Evolutionary conservation across 2,329 filamentous ascomycete species (phyloP), one percentile per base, ranked within the genome.

Genomic region (Cryphonectria japonica): DNA sequence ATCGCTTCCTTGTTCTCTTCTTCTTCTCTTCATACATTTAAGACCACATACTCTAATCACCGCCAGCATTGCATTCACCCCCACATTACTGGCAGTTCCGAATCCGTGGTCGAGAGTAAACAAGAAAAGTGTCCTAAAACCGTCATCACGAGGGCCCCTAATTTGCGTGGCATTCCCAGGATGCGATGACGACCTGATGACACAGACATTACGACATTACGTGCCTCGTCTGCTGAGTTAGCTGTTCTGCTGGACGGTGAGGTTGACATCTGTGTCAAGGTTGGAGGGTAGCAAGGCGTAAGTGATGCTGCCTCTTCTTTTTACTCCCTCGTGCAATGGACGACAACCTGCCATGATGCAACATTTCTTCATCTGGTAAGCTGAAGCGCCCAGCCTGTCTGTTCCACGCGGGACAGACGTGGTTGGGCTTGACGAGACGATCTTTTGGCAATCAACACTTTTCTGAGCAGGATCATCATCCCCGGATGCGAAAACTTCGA

Each of bases 81-180:
- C 77, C 75, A 81, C 80, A 82, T 80, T 80, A 79, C 85, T 86
- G 86, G 80, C 83, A 83, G 84, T 80, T 81, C 81, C 82, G 84
- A 84, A 85, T 80, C 74, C 81, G 84, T 85, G 83, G 87, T 88
- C 87, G 78, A 89, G 87, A 90, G 78, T 75, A 43, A 83, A 80
- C 80, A 80, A 76, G 75, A 76, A 75, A 76, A 78, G 81, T 80
- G 54, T 84, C 86, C 86, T 85, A 90, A 90, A 89, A 90, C 88
- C 88, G 89, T 90, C 82, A 85, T 88, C 87, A 88, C 86, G 88
- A 90, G 88, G 86, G 87, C 87, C 87, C 86, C 86, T 85, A 65
- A 50, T 80, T 77, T 79, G 86, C 79, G 86, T 82, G 87, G 87
- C 86, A 84, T 78, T 66, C 87, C 72, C 88, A 89, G 89, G 88